Conservation (phyloP, 108 stramenopile genomes). For the Ochromonas danica region DNA sequence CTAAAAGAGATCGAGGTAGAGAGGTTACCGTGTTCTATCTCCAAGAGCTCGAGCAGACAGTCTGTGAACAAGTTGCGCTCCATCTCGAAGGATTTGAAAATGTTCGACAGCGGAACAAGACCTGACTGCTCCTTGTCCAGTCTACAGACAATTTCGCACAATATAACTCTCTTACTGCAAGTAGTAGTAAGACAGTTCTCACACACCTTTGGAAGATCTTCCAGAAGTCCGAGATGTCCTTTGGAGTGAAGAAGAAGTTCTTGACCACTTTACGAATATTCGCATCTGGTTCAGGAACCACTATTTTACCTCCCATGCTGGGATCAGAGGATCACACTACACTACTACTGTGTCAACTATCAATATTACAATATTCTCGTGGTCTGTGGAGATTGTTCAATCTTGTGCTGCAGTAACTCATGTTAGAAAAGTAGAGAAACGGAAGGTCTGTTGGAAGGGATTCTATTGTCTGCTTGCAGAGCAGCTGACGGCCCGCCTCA, state of each 20-base stretch:
- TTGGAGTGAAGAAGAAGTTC: background rate
- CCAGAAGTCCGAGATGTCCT: constrained; percentile 24
- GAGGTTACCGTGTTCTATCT: background rate
- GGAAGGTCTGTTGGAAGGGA: too few relatives aligned
- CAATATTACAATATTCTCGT: too few relatives aligned
- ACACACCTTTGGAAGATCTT: constrained; percentile 25
- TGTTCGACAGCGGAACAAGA: background rate
- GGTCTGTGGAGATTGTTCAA: too few relatives aligned
- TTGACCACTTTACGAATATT: background rate
- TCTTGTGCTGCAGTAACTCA: too few relatives aligned
- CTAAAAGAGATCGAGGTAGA: too few relatives aligned
- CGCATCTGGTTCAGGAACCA: constrained; percentile 7
- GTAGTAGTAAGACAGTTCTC: background rate
- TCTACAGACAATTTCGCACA: background rate
- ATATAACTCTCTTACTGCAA: background rate
- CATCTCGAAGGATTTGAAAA: background rate
- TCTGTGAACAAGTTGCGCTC: background rate
- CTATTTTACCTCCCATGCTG: background rate
- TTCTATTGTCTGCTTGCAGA: too few relatives aligned
- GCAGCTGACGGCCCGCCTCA: too few relatives aligned
- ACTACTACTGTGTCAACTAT: too few relatives aligned
- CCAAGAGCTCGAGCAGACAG: background rate
- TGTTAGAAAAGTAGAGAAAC: too few relatives aligned
- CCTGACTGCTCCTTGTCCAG: background rate
- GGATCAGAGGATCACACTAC: too few relatives aligned